phyloP scores from a whole-genome alignment of 2,329 filamentous ascomycete genomes.

The Alternaria tenuissima region DNA sequence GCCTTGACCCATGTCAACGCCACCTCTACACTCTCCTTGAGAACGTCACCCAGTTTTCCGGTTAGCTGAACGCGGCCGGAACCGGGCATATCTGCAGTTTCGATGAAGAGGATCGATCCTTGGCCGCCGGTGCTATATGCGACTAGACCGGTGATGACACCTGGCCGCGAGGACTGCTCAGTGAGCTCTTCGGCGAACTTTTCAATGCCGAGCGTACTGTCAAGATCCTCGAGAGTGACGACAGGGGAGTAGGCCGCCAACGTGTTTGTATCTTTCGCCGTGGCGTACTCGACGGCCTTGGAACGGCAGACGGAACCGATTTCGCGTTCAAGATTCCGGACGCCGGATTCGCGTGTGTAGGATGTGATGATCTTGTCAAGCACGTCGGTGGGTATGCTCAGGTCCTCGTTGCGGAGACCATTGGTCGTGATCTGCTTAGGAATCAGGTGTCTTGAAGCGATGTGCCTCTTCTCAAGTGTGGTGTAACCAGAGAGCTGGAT shows the following conservation, averaged over 20 bases:
- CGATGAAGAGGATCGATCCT: slow-evolving; percentile 96
- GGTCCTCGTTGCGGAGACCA: slow-evolving; percentile 77
- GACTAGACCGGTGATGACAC: slow-evolving; percentile 94
- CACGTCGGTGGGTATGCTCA: slow-evolving; percentile 81
- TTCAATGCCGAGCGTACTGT: slow-evolving; percentile 90
- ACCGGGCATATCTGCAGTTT: slow-evolving; percentile 97
- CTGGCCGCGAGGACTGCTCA: slow-evolving; percentile 80
- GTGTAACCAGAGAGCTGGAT: slow-evolving; percentile 95
- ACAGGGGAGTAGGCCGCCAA: slow-evolving; percentile 73
- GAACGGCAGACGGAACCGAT: slow-evolving; percentile 92
- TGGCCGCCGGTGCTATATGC: slow-evolving; percentile 93
- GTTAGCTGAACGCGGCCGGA: slow-evolving; percentile 92
- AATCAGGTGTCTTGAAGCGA: slow-evolving; percentile 90
- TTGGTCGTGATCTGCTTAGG: slow-evolving; percentile 95
- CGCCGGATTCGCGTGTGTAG: slow-evolving; percentile 95
- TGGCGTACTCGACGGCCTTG: slow-evolving; percentile 86
- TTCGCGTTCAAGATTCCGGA: slow-evolving; percentile 94
- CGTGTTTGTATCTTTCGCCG: slow-evolving; percentile 78
- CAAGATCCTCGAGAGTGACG: slow-evolving; percentile 81
- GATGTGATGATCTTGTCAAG: slow-evolving; percentile 94
- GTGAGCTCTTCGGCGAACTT: slow-evolving; percentile 96
- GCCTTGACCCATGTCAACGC: slow-evolving; percentile 97
- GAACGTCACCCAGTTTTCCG: slow-evolving; percentile 92
- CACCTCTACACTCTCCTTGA: slow-evolving; percentile 97
- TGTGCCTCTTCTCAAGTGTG: slow-evolving; percentile 94